A percentile compares a stretch with the other conserved stretches of the same genome.
Evolutionary conservation across 306 rosid genomes (phyloP).

Genomic region (Cyamopsis tetragonoloba): DNA sequence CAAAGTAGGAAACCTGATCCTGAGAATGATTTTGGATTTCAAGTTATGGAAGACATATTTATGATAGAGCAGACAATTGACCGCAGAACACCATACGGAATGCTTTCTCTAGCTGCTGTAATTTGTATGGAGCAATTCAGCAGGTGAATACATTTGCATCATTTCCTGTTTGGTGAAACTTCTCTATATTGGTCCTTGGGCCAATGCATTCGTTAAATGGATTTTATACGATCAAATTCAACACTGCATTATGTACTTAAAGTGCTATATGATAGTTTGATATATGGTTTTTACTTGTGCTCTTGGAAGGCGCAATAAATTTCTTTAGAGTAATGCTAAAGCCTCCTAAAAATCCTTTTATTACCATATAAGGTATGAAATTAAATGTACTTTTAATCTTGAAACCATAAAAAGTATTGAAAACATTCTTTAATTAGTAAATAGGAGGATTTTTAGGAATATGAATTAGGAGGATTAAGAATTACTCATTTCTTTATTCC

Average conservation of each 20-base stretch:
- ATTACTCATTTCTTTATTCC: no score
- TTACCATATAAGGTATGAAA: no score
- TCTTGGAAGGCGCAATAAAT: not conserved
- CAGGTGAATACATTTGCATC: conserved; percentile 58
- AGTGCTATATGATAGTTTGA: conserved; percentile 14
- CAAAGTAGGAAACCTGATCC: conserved; percentile 54
- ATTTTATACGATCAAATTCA: not conserved
- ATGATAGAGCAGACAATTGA: conserved; percentile 69
- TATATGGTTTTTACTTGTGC: not conserved
- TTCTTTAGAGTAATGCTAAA: no score
- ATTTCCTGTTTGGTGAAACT: not conserved
- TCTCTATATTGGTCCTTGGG: not conserved
- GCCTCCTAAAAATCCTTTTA: no score
- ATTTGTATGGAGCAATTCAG: conserved; percentile 92
- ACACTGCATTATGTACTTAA: not conserved
- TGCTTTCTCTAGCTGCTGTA: conserved; percentile 78
- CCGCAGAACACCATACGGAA: conserved; percentile 64
- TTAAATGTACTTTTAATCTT: no score
- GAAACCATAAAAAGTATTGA: no score
- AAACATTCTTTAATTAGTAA: no score
- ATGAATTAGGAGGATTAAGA: no score
- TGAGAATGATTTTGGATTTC: conserved; percentile 35
- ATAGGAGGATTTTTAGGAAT: no score
- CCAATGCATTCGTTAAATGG: not conserved
- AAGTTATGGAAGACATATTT: conserved; percentile 64